Conservation (phyloP, 2,329 filamentous ascomycete species). For the Pseudocercospora macadamiae region DNA sequence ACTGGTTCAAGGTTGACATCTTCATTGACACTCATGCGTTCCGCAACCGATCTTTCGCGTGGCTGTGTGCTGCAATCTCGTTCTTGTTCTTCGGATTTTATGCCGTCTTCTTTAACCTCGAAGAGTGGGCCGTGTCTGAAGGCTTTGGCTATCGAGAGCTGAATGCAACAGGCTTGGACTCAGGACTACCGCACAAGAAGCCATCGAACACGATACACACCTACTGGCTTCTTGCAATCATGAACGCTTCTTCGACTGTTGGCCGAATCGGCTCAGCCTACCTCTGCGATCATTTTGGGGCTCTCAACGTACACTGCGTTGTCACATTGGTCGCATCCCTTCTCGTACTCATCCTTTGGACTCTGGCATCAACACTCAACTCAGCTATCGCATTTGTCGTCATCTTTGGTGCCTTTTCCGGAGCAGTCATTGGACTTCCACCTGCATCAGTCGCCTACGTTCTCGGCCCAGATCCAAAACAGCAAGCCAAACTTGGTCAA, state of each 20-base stretch:
- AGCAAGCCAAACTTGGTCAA: conserved; percentile 50
- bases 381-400: conserved; percentile 52
- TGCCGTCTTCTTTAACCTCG: conserved; percentile 56
- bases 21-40: conserved; percentile 50
- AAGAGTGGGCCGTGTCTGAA: conserved; percentile 53
- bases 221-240: conserved; percentile 54
- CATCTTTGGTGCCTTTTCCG: conserved; percentile 53
- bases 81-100: conserved; percentile 58
- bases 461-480: conserved; percentile 38
- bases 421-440: conserved; percentile 54
- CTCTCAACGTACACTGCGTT: conserved; percentile 50
- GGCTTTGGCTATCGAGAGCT: conserved; percentile 44
- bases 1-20: conserved; percentile 42
- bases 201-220: conserved; percentile 45
- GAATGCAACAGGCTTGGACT: conserved; percentile 22
- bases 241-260: conserved; percentile 54
- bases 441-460: conserved; percentile 54
- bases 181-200: conserved; percentile 24
- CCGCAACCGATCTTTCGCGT: conserved; percentile 46
- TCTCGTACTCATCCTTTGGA: conserved; percentile 50
- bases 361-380: conserved; percentile 41
- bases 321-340: conserved; percentile 47
- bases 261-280: conserved; percentile 51
- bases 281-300: conserved; percentile 49
- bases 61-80: conserved; percentile 49